Evolutionary conservation across 371 early-diverging fungal species (phyloP), one percentile per base, ranked within the genome.

Genomic region (Enteropsectra breve): DNA sequence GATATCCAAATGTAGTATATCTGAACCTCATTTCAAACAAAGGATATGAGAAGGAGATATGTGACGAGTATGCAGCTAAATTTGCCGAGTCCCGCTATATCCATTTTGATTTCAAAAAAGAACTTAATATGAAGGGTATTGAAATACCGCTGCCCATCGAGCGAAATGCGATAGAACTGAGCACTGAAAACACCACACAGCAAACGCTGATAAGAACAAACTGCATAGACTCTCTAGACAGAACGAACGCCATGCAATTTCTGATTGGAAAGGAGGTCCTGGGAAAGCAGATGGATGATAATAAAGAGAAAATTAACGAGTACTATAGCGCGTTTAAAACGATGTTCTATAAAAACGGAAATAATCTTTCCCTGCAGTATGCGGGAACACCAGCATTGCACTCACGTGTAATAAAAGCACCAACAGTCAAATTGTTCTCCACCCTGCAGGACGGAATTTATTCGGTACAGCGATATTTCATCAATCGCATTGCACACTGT

Each of bases 201-300:
- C 78, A 78, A 0, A 87, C 88, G 0, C 87, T 94, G 8, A 81
- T 92, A 5, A 86, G 99, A 59, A 88, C 93, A 5, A 98, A 98
- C 77, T 98, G 99, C 76, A 93, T 98, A 86, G 99, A 98, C 81
- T 97, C 94, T 70, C 81, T 97, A 52, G 99, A 98, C 79, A 85
- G 98, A 71, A 97, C 98, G 32, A 97, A 97, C 70, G 91, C 96
- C 2, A 90, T 93, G 0, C 97, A 97, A 75, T 87, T 86, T 28
- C 86, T 94, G 23, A 88, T 95, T 78, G 93, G 91, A 18, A 91
- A 91, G 76, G 37, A 59, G 21, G 32, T 60, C 6, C 86, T 88
- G 50, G 92, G 90, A 1, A 79, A 87, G 70, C 90, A 89, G 66
- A 29, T 84, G 1, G 57, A 45, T 11, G 33, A 61, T 63, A 34